These are phyloP conservation scores for Solanum peruvianum DNA, from an alignment of 257 asterid species.

Conservation along the genomic window DNA sequence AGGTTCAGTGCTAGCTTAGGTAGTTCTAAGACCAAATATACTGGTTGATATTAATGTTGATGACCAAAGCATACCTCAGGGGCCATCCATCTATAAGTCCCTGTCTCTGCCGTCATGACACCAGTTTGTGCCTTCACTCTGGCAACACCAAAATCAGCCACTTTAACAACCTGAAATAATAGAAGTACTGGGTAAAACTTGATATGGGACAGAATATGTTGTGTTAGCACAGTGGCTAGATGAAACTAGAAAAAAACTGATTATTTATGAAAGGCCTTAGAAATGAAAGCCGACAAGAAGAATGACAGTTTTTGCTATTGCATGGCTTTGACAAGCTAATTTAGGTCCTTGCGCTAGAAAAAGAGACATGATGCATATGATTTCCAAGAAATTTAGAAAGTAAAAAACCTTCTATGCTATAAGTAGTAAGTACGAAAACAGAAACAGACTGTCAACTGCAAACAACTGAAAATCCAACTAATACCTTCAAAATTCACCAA, in stretches of 20 bases:
- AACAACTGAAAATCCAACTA: not conserved
- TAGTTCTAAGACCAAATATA: not conserved
- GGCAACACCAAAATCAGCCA: constrained; percentile 99
- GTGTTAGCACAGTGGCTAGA: not conserved
- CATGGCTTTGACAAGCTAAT: not conserved
- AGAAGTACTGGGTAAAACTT: not conserved
- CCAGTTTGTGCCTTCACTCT: constrained; percentile 95
- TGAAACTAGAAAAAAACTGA: not conserved
- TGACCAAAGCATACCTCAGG: constrained; percentile 65
- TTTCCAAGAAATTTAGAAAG: not conserved
- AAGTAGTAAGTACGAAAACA: not conserved
- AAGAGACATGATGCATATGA: not conserved
- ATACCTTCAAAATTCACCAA: not conserved
- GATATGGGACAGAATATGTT: not conserved
- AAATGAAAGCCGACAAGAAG: not conserved
- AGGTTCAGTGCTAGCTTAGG: not conserved
- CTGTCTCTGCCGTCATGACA: constrained; percentile 99
- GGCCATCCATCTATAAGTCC: constrained; percentile 99
- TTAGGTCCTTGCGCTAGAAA: not conserved
- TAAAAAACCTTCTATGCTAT: not conserved
- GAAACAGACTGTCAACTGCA: not conserved
- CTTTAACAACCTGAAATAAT: constrained; percentile 73
- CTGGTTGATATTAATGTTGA: not conserved
- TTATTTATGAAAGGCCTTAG: not conserved
- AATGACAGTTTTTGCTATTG: not conserved